Base-by-base conservation (phyloP, 2,329 filamentous ascomycete genomes). In the Neopestalotiopsis sp. region DNA sequence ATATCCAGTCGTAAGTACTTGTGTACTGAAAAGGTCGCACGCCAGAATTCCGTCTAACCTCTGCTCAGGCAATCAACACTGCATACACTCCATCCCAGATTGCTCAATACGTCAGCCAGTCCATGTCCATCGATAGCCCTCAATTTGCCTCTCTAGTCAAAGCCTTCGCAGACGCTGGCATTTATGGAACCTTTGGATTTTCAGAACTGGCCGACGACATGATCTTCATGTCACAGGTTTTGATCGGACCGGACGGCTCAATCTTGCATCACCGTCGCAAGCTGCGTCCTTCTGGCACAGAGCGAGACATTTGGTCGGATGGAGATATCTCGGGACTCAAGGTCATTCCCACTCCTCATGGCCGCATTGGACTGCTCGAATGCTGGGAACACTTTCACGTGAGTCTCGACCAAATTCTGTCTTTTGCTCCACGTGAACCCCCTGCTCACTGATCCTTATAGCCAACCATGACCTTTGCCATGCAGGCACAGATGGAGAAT, bases 351-450 rank as follows among this genome's bases (percentile, higher is more conserved):
- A 62, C 59, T 40, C 59, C 59, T 9, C 59, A 62, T 38, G 30
- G 59, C 40, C 59, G 59, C n/a, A 62, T 62, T 10, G 59, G 59
- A 4, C 17, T 62, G 13, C 59, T 62, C 2, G 59, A 62, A 17
- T 62, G 30, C 10, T 62, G 59, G 59, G 59, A 62, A 17, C 59
- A 38, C 34, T 62, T 62, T 32, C 59, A 62, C 12, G 59, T 62
- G 9, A 20, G 59, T 62, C 24, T 28, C 4, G 24, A 28, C 24
- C 24, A 28, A 28, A 28, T 28, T 28, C 24, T 28, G 24, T 28
- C 24, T 28, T 28, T 28, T 28, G 24, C 24, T 28, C 24, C 24
- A 28, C 3, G 24, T 28, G 24, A 28, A 52, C 6, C 5, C 6
- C n/a, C 45, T 52, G 17, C n/a, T 10, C 45, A 52, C 45, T n/a